Evolutionary conservation across 163 green algal genomes (phyloP), one percentile per base, ranked within the genome.

Genomic region (Chlorella variabilis): DNA sequence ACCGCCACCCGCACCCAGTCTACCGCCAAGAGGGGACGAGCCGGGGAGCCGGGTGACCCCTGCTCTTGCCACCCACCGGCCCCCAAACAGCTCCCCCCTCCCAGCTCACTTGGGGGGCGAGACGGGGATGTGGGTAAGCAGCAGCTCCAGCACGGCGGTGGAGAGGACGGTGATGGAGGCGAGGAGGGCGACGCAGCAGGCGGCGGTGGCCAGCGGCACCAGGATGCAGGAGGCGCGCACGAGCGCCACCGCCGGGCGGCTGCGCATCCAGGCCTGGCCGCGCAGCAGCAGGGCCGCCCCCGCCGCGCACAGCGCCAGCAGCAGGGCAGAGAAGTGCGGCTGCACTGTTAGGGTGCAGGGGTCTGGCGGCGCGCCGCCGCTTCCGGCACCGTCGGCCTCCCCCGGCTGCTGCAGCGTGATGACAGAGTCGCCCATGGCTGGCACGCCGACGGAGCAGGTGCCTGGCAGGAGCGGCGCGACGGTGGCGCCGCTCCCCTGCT

Each of bases 251-350:
- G 13, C 39, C 9, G 39, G 20, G 8, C 23, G 38, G 66, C 39
- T 56, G 39, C 66, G 66, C 2, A 18, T 23, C 66, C 66, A 74
- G 25, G 21, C 36, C 38, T 58, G 39, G 21, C 66, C 66, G 25
- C 66, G 66, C 66, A 74, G 39, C 66, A 74, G 66, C 66, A 74
- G 66, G 20, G 41, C 38, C 2, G n/a, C 66, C 17, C 66, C 66
- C 25, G 56, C 7, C 38, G 41, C 6, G 41, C 66, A 38, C 13
- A 27, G 20, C 25, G 4, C 5, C 25, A 74, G 23, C 39, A 74
- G 66, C 25, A 2, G 13, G 4, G 39, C 36, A 3, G 66, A 58
- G 25, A 41, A 38, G 66, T 11, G 36, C 7, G 39, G 2, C 39
- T 54, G 38, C 38, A 56, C 25, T 7, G 25, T 74, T 21, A 74